Base-by-base conservation (phyloP, 768 basidiomycete species). In the Xerocomellus dryophilus region DNA sequence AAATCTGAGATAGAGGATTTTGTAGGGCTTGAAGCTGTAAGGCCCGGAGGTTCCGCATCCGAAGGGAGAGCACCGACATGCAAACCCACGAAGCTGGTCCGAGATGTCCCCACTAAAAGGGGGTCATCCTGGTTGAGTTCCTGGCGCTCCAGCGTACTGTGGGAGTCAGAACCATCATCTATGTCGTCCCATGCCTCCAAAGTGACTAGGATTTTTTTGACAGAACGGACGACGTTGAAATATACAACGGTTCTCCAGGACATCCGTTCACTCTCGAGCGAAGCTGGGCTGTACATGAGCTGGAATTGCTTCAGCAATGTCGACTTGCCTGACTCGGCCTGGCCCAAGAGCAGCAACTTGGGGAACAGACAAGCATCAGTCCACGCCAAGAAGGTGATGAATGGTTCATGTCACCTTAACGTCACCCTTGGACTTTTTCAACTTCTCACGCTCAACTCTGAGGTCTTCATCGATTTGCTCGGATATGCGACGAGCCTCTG, bases 401-500 rank as follows among this genome's bases (percentile, higher is more conserved):
- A 52, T 14, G 11, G 39, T 43, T 20, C 43, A 40, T 65, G 51
- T 45, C 40, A 86, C 90, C 77, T 88, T 87, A 57, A 92, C 88
- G 68, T 90, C 88, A 61, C 83, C 78, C 69, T 81, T 89, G 46
- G 75, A 80, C 66, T 78, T 82, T 69, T 80, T 84, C 52, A 82
- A 61, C 47, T 76, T 78, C 66, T 87, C 86, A 52, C 82, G 79
- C 63, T 93, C 90, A 54, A 75, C 72, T 59, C 82, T 81, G 49
- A 93, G 76, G 61, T 89, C 81, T 64, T 90, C 89, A 71, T 93
- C 90, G 62, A 93, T 93, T 68, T 80, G 79, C 56, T 93, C 90
- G 44, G 87, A 90, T 55, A 86, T 74, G 44, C 82, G 80, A 67
- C 84, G 86, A 3, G 90, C 88, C 57, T 90, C 86, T 0, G 82